Conservation (phyloP, 176 grass and related monocot species). For the Avena atlantica region DNA sequence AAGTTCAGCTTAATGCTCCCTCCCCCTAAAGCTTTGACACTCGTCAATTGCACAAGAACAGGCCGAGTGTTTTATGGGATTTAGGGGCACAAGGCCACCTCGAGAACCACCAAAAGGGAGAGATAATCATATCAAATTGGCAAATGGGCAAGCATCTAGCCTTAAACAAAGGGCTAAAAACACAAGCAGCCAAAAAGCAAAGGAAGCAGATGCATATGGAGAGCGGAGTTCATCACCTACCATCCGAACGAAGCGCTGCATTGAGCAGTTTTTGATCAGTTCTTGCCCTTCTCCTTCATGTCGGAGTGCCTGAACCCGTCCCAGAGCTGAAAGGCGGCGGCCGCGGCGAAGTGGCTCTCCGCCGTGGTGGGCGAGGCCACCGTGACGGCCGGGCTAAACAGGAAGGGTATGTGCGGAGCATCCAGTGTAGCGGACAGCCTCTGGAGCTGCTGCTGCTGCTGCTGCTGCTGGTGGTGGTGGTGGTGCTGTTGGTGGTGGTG, state of each 20-base stretch:
- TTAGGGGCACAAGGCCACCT: constrained; percentile 61
- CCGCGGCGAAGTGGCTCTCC: constrained; percentile 53
- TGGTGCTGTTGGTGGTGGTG: constrained; percentile 61
- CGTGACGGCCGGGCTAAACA: constrained; percentile 52
- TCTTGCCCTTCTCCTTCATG: constrained; percentile 87
- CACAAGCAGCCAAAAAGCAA: constrained; percentile 65
- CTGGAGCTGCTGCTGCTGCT: constrained; percentile 62
- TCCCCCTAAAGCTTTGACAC: constrained; percentile 56
- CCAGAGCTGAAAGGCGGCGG: constrained; percentile 72
- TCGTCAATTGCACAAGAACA: constrained; percentile 60
- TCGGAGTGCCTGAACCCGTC: constrained; percentile 70
- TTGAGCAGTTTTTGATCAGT: constrained; percentile 51
- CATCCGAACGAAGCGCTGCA: constrained; percentile 25
- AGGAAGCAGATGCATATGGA: constrained; percentile 7
- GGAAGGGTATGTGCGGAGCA: constrained; percentile 69
- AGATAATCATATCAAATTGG: constrained; percentile 59
- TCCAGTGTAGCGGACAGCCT: constrained; percentile 68
- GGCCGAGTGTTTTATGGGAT: constrained; percentile 53
- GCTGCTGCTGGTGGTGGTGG: no score
- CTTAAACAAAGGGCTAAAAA: constrained; percentile 43
- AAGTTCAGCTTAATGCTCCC: constrained; percentile 47
- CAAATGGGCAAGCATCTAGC: constrained; percentile 37
- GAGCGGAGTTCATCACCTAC: constrained; percentile 37
- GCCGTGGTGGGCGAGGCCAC: constrained; percentile 39
- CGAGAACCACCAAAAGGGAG: constrained; percentile 57